phyloP scores from a whole-genome alignment of 495 filamentous ascomycete species.

The Trichoderma asperelloides region DNA sequence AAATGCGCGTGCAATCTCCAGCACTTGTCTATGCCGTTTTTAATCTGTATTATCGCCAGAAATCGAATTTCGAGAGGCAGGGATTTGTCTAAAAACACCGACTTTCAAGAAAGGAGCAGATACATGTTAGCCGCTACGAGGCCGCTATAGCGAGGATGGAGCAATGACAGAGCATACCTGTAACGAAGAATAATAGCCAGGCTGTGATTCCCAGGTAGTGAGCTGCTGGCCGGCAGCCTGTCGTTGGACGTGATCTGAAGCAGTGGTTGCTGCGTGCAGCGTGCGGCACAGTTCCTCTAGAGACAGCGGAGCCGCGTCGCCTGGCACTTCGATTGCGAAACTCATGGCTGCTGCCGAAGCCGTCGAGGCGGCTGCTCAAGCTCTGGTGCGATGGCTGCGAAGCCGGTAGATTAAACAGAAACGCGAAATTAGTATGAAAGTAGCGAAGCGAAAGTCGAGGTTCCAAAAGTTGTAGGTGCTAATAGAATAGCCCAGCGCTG shows the following conservation, averaged over 20 bases:
- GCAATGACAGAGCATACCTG: constrained; percentile 45
- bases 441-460: neutral
- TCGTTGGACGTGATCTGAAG: constrained; percentile 56
- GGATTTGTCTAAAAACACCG: constrained; percentile 67
- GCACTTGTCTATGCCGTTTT: constrained; percentile 90
- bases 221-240: constrained; percentile 77
- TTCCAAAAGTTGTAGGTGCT: neutral
- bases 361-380: neutral
- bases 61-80: constrained; percentile 70
- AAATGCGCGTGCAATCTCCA: constrained; percentile 69
- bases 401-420: neutral
- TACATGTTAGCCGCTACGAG: constrained; percentile 13
- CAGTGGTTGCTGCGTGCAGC: constrained; percentile 63
- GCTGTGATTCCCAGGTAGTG: constrained; percentile 70
- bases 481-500: neutral
- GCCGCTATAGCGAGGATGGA: neutral
- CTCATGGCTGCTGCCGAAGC: constrained; percentile 27
- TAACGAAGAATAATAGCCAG: constrained; percentile 66
- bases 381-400: neutral
- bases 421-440: neutral
- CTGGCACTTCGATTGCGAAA: constrained; percentile 46
- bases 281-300: constrained; percentile 62
- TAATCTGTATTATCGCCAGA: constrained; percentile 86
- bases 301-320: constrained; percentile 43
- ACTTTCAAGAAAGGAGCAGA: constrained; percentile 31